Base-by-base conservation (phyloP, 208 protist species). In the Acanthamoeba polyphaga region DNA sequence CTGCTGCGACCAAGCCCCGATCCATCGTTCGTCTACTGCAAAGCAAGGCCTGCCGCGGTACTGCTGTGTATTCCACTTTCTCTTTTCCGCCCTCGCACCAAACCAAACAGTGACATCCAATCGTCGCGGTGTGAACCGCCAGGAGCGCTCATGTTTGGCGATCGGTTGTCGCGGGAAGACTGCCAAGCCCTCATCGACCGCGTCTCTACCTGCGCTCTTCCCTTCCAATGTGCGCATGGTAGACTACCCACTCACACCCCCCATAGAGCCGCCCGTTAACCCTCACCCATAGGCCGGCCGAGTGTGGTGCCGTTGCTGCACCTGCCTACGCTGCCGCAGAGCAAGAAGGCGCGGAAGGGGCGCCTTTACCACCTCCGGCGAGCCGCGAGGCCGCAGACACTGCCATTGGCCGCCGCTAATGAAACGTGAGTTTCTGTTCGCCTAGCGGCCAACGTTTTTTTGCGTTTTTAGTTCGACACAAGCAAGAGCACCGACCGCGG, bases 211-310 rank as follows among this genome's bases (percentile, higher is more conserved):
- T 92, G 87, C 62, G 27, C 58, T 29, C 34, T 92, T 58, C 87
- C 87, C 87, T 92, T 92, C 29, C 87, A 92, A 43, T 92, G 87
- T n/a, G 87, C 87, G 29, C 87, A 92, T 15, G 87, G 87, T 78
- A 92, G 0, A 7, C 1, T 49, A 17, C 8, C n/a, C 24, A 17
- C 24, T 72, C 29, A 34, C 10, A 27, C 66, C 22, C n/a, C 1
- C 24, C 34, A 38, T 38, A 38, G 34, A 38, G 34, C 34, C 34
- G 34, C 34, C 34, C 34, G 34, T 38, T 76, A 27, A 43, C 68
- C n/a, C 24, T 76, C 29, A 38, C 62, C 62, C 15, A 7, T 38
- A 82, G 74, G 74, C 3, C 74, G 74, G 19, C 74, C 74, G 1
- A 82, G 74, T 22, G 43, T 82, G 4, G 62, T 68, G 62, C 62